Conservation (phyloP, 495 filamentous ascomycete genomes). For the Rhizodiscina lignyota region DNA sequence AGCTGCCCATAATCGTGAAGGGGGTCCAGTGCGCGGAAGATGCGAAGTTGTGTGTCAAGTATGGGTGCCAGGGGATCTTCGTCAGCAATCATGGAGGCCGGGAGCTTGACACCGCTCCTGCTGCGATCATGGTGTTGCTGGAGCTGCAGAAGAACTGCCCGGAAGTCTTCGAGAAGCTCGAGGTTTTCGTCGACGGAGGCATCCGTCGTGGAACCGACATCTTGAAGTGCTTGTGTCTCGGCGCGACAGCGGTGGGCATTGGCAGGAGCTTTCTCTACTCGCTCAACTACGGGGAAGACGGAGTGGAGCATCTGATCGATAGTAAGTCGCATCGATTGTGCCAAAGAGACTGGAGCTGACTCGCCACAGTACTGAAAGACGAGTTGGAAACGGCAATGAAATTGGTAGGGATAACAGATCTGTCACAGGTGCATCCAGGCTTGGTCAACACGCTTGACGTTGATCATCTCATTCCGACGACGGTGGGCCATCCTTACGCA, state of each 20-base stretch:
- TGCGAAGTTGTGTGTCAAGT: constrained; percentile 35
- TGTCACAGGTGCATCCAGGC: constrained; percentile 53
- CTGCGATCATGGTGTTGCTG: constrained; percentile 44
- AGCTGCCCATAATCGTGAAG: constrained; percentile 41
- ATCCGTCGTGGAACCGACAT: constrained; percentile 48
- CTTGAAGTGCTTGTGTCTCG: constrained; percentile 51
- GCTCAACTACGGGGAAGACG: constrained; percentile 27
- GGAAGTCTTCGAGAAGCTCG: constrained; percentile 41
- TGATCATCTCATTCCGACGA: constrained; percentile 48
- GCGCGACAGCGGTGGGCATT: constrained; percentile 47
- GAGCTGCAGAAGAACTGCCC: constrained; percentile 44
- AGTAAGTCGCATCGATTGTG: no score
- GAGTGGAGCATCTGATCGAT: constrained; percentile 27
- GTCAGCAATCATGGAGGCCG: constrained; percentile 56
- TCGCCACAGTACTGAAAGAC: constrained; percentile 60
- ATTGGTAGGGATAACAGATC: constrained; percentile 54
- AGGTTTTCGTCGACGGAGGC: constrained; percentile 52
- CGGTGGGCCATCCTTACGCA: constrained; percentile 47
- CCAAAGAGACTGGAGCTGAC: no score
- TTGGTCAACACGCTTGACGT: constrained; percentile 52
- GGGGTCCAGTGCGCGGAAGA: constrained; percentile 49
- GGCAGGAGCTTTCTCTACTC: constrained; percentile 45
- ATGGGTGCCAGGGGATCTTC: constrained; percentile 42
- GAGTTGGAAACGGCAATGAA: constrained; percentile 69
- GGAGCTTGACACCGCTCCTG: constrained; percentile 40